These are phyloP conservation scores for Aspergillus flavus DNA, from an alignment of 2,329 filamentous ascomycete genomes.

Conservation along the genomic window DNA sequence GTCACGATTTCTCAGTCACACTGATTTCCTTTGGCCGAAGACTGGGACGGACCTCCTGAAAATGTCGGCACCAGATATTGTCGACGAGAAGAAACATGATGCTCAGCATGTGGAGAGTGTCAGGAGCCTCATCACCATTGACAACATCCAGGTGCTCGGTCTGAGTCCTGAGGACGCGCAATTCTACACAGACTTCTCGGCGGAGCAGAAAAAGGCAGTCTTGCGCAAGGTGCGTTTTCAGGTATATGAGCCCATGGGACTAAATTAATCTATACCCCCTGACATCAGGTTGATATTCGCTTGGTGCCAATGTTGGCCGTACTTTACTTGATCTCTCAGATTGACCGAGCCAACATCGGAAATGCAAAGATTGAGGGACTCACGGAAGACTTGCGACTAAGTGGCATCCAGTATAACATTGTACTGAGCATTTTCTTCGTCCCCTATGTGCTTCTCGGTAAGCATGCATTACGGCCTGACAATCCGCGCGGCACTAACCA, in stretches of 20 bases:
- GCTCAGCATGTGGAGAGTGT: constrained; percentile 16
- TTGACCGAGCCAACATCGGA: constrained; percentile 34
- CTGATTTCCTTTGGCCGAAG: too few relatives aligned
- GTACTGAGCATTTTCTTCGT: constrained; percentile 19
- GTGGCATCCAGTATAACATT: constrained; percentile 26
- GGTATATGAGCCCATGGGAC: too few relatives aligned
- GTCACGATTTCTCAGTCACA: too few relatives aligned
- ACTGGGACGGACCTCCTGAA: background rate
- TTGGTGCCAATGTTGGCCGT: constrained; percentile 22
- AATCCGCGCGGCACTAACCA: background rate
- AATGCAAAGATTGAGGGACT: constrained; percentile 32
- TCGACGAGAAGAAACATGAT: constrained; percentile 12
- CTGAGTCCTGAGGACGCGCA: constrained; percentile 32
- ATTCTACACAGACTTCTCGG: constrained; percentile 31
- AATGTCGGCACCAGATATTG: background rate
- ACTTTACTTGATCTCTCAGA: constrained; percentile 29
- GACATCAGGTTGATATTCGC: constrained; percentile 17
- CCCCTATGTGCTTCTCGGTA: constrained; percentile 14
- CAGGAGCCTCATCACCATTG: constrained; percentile 27
- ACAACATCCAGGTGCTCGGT: constrained; percentile 34
- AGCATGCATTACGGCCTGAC: background rate
- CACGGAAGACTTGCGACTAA: constrained; percentile 20
- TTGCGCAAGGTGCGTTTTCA: constrained; percentile 15
- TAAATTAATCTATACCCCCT: too few relatives aligned
- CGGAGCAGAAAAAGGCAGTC: constrained; percentile 24